Evolutionary conservation across 108 stramenopile genomes (phyloP).

Genomic region (Cyclotella sp.): DNA sequence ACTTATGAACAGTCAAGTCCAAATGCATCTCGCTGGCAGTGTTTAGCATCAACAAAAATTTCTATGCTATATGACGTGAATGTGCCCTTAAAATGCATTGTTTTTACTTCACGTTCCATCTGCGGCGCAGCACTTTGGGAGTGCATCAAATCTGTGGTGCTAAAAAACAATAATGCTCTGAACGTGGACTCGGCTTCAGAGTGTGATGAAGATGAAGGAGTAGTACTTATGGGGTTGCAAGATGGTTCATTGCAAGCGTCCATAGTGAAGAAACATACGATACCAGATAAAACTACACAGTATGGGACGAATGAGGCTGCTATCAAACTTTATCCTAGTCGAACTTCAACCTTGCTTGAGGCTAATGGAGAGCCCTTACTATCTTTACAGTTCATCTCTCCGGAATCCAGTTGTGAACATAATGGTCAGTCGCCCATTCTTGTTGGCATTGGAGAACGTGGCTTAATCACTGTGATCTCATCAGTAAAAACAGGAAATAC

Average conservation of each 20-base stretch:
- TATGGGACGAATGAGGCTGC: background rate
- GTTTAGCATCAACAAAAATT: constrained; percentile 27
- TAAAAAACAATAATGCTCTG: background rate
- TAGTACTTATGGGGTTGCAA: constrained; percentile 48
- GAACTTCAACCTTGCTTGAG: constrained; percentile 23
- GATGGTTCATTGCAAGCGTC: constrained; percentile 38
- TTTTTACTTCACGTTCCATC: constrained; percentile 29
- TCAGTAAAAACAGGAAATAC: background rate
- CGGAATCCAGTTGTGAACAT: background rate
- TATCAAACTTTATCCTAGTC: constrained; percentile 7
- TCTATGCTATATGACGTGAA: constrained; percentile 29
- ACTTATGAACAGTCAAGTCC: background rate
- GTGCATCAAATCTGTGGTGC: constrained; percentile 17
- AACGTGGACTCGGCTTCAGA: background rate
- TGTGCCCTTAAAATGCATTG: constrained; percentile 35
- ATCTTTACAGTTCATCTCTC: constrained; percentile 20
- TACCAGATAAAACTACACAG: background rate
- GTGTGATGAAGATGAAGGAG: constrained; percentile 30
- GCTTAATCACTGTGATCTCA: constrained; percentile 22
- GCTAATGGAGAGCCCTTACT: constrained; percentile 27
- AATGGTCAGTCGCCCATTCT: background rate
- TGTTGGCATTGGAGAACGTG: constrained; percentile 27
- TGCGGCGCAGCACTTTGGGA: constrained; percentile 28
- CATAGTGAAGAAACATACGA: constrained; percentile 13
- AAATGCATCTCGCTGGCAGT: background rate